These are phyloP conservation scores for Arachnomyces sp. DNA, from an alignment of 2,329 filamentous ascomycete genomes.

Conservation along the genomic window DNA sequence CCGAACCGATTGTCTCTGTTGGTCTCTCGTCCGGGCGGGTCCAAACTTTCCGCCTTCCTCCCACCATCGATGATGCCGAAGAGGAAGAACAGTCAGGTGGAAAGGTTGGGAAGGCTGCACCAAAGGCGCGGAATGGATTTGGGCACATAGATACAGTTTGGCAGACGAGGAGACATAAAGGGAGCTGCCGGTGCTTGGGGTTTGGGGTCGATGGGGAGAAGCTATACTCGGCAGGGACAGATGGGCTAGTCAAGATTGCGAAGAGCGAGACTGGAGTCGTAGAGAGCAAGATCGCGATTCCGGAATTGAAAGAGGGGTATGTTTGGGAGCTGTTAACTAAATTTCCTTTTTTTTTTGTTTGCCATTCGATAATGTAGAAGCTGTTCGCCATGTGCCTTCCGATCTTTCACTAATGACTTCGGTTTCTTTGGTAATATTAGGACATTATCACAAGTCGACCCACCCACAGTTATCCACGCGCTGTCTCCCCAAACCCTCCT, in stretches of 20 bases:
- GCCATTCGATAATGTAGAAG: not conserved
- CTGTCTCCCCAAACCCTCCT: slow-evolving; percentile 84
- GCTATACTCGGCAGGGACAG: slow-evolving; percentile 54
- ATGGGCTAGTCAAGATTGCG: slow-evolving; percentile 57
- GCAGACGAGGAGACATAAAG: slow-evolving; percentile 85
- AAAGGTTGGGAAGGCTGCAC: slow-evolving; percentile 29
- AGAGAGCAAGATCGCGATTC: slow-evolving; percentile 73
- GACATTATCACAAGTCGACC: slow-evolving; percentile 46
- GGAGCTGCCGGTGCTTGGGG: slow-evolving; percentile 75
- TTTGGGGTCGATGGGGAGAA: slow-evolving; percentile 72
- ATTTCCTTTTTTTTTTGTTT: slow-evolving; percentile 9
- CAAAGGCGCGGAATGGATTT: slow-evolving; percentile 49
- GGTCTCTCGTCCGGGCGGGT: slow-evolving; percentile 82
- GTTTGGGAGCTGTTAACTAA: slow-evolving; percentile 10
- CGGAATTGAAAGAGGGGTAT: slow-evolving; percentile 39
- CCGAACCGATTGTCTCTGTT: slow-evolving; percentile 74
- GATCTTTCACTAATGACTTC: slow-evolving; percentile 22
- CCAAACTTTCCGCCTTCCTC: slow-evolving; percentile 68
- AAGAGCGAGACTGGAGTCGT: slow-evolving; percentile 58
- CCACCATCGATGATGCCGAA: slow-evolving; percentile 43
- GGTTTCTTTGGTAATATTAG: slow-evolving; percentile 16
- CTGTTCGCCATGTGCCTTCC: slow-evolving; percentile 7
- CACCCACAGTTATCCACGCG: slow-evolving; percentile 72
- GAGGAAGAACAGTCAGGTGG: slow-evolving; percentile 39
- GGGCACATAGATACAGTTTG: slow-evolving; percentile 75